A percentile compares a stretch with the other conserved stretches of the same genome.
Conservation (phyloP, 805 yeast species). For the Millerozyma miso region DNA sequence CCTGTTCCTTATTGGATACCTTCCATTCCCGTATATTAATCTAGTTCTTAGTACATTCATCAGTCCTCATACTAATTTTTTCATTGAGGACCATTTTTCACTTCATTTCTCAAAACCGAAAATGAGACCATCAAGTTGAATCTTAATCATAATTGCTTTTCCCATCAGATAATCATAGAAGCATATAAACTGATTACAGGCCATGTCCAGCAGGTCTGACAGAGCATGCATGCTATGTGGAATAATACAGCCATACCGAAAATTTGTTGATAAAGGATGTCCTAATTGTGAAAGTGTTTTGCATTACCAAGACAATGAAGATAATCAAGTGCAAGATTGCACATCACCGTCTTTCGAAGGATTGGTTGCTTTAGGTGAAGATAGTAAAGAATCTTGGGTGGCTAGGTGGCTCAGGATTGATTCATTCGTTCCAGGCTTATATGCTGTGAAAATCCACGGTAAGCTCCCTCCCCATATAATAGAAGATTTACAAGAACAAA, state of each 20-base stretch:
- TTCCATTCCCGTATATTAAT: background rate
- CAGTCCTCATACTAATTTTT: background rate
- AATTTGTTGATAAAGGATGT: constrained; percentile 82
- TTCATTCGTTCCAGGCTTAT: constrained; percentile 81
- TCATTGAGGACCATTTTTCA: background rate
- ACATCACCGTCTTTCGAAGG: constrained; percentile 98
- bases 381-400: constrained; percentile 82
- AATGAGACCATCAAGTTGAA: background rate
- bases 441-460: constrained; percentile 92
- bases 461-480: constrained; percentile 84
- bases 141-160: no score
- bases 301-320: constrained; percentile 73
- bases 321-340: constrained; percentile 79
- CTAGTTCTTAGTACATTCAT: background rate
- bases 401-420: constrained; percentile 94
- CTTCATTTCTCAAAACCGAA: background rate
- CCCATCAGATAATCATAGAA: no score
- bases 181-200: background rate
- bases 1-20: background rate
- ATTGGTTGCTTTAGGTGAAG: constrained; percentile 82
- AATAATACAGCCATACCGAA: constrained; percentile 70
- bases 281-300: constrained; percentile 93
- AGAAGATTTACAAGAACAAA: constrained; percentile 65
- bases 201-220: constrained; percentile 59
- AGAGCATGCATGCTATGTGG: constrained; percentile 99